A percentile compares a stretch with the other conserved stretches of the same genome.
These are phyloP conservation scores for Neopestalotiopsis sp. DNA, from an alignment of 2,329 filamentous ascomycete species.

Conservation along the genomic window DNA sequence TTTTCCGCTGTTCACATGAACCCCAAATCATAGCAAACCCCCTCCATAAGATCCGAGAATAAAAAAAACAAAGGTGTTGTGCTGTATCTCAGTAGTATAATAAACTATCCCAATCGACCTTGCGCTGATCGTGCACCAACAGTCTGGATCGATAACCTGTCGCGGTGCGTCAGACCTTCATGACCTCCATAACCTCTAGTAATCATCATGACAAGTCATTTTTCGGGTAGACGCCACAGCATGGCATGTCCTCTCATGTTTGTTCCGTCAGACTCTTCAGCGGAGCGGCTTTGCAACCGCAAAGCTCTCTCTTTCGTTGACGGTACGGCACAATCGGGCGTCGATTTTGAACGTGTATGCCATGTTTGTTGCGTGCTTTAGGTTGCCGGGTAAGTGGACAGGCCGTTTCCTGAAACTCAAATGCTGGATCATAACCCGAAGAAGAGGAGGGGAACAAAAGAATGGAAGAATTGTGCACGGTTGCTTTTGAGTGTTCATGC, in stretches of 20 bases:
- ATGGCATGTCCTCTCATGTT: background rate
- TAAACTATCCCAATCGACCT: background rate
- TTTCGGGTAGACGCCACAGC: background rate
- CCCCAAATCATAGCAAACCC: background rate
- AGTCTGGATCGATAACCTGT: background rate
- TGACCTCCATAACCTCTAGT: too few relatives aligned
- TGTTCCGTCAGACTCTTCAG: background rate
- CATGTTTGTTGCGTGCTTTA: slow-evolving; percentile 1
- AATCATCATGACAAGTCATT: background rate
- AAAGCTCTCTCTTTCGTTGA: background rate
- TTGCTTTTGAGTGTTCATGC: background rate
- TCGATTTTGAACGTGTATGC: background rate
- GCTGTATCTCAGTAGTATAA: background rate
- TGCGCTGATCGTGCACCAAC: background rate
- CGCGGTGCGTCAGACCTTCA: background rate
- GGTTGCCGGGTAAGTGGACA: slow-evolving; percentile 6
- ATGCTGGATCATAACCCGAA: background rate
- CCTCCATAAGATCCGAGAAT: background rate
- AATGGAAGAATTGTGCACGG: background rate
- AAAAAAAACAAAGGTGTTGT: background rate
- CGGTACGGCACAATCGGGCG: background rate
- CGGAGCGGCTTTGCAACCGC: background rate
- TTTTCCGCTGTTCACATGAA: background rate
- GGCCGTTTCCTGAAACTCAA: slow-evolving; percentile 1
- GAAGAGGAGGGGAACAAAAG: background rate